Base-by-base conservation (phyloP, 2,329 filamentous ascomycete genomes). In the Claviceps cyperi region DNA sequence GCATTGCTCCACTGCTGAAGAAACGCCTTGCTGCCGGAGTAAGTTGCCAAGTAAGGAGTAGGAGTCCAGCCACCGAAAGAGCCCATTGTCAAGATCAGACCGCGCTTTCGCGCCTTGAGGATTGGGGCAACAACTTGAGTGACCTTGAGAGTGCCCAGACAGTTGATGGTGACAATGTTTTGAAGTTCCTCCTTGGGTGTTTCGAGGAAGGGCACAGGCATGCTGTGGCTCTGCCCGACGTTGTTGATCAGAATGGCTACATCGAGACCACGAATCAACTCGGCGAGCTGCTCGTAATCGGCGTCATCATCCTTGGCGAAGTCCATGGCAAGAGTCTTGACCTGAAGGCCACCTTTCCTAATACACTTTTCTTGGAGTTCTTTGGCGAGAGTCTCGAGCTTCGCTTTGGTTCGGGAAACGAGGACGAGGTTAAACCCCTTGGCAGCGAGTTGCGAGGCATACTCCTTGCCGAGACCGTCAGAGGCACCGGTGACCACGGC, bases 21-120 rank as follows among this genome's bases (percentile, higher is more conserved):
- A 77, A 98, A 98, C 1, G 92, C 91, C 72, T 98, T 98, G 78
- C 85, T 92, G 57, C 92, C 92, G 43, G 87, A 94, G 75, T 98
- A 98, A 3, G 92, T 97, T 13, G 92, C 92, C 43, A 98, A 78
- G 50, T 92, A 81, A 5, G 94, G 90, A 0, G 88, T 95, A 7
- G 92, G 92, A 53, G 92, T 80, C 69, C 94, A 84, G 57, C 92
- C 94, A 54, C 85, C 92, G 64, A 97, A 94, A 11, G 90, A 96
- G 45, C 91, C 92, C 90, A 98, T 96, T 52, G 91, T 98, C 50
- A 98, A 74, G 61, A 98, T 88, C 37, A 98, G 75, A 22, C 94
- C 92, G 51, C 82, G 81, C 69, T 86, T 88, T 60, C 90, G 84
- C 64, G 83, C 75, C 53, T 86, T 78, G 80, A 98, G 89, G 53